These are phyloP conservation scores for Malus hybrid DNA, from an alignment of 331 rosid species.

Conservation along the genomic window DNA sequence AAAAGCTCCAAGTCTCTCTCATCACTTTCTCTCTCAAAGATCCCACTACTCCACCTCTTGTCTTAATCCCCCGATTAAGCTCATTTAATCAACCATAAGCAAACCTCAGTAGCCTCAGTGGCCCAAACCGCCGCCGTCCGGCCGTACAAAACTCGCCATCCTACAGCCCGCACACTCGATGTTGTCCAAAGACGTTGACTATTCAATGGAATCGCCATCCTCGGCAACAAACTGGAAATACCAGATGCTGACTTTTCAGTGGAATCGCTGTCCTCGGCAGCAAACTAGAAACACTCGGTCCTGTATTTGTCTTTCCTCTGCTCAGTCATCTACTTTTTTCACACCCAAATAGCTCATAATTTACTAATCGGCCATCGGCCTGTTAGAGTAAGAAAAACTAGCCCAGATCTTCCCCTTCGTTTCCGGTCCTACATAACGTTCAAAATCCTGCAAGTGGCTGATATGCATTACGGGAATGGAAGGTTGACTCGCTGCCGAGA, in stretches of 20 bases:
- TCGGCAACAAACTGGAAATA: slow-evolving; percentile 25
- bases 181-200: not conserved
- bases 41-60: not conserved
- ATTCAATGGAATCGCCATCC: not conserved
- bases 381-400: slow-evolving; percentile 36
- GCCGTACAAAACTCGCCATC: slow-evolving; percentile 36
- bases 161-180: not conserved
- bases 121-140: slow-evolving; percentile 42
- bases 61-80: not conserved
- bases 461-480: slow-evolving; percentile 85
- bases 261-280: not conserved
- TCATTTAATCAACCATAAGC: slow-evolving; percentile 20
- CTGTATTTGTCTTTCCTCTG: slow-evolving; percentile 29
- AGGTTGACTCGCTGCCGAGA: slow-evolving; percentile 57
- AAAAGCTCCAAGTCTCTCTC: not conserved
- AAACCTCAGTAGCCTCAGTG: slow-evolving; percentile 22
- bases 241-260: not conserved
- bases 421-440: slow-evolving; percentile 74
- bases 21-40: not conserved
- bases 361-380: slow-evolving; percentile 31
- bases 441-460: slow-evolving; percentile 99
- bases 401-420: slow-evolving; percentile 68
- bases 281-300: slow-evolving; percentile 33
- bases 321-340: slow-evolving; percentile 25
- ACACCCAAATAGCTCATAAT: slow-evolving; percentile 15